Percentiles rank a stretch among this genome's conserved stretches.
Conservation (phyloP, 2,329 filamentous ascomycete species). For the Venturiaceae sp. region DNA sequence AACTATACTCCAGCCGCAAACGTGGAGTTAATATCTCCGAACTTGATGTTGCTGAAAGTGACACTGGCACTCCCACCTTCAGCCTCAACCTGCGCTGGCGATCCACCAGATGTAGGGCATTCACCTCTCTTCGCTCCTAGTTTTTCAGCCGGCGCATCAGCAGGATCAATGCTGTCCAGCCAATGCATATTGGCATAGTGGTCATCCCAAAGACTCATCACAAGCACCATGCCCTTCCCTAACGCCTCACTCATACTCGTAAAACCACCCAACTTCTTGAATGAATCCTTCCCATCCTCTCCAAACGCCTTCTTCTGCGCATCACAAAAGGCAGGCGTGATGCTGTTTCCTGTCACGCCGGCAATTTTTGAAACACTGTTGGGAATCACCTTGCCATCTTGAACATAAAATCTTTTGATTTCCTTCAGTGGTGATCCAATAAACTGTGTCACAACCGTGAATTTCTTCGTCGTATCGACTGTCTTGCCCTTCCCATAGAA, state of each 20-base stretch:
- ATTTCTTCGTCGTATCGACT: conserved; percentile 31
- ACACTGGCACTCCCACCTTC: conserved; percentile 23
- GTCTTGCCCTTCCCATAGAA: conserved; percentile 52
- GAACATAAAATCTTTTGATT: conserved; percentile 41
- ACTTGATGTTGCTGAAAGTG: conserved; percentile 29
- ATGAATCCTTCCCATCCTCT: conserved; percentile 35
- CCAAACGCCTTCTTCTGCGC: conserved; percentile 46
- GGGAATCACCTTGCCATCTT: conserved; percentile 38
- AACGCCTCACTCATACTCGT: conserved; percentile 46
- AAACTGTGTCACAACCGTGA: conserved; percentile 45
- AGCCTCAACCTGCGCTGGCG: conserved; percentile 26
- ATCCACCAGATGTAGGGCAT: conserved; percentile 25
- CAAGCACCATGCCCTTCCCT: conserved; percentile 51
- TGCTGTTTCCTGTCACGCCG: conserved; percentile 40
- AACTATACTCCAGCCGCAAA: conserved; percentile 12
- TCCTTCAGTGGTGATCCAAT: conserved; percentile 29
- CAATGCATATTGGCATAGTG: conserved; percentile 62
- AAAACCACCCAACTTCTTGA: conserved; percentile 46
- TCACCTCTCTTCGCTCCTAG: conserved; percentile 26
- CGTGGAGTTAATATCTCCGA: conserved; percentile 29
- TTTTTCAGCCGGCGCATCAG: conserved; percentile 25
- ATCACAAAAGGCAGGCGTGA: conserved; percentile 50
- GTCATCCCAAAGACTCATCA: conserved; percentile 56
- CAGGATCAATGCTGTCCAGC: conserved; percentile 46
- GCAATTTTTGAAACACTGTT: conserved; percentile 32